Evolutionary conservation across 352 stramenopile species (phyloP), one percentile per base, ranked within the genome.

Genomic region (Globisporangium middletonii): DNA sequence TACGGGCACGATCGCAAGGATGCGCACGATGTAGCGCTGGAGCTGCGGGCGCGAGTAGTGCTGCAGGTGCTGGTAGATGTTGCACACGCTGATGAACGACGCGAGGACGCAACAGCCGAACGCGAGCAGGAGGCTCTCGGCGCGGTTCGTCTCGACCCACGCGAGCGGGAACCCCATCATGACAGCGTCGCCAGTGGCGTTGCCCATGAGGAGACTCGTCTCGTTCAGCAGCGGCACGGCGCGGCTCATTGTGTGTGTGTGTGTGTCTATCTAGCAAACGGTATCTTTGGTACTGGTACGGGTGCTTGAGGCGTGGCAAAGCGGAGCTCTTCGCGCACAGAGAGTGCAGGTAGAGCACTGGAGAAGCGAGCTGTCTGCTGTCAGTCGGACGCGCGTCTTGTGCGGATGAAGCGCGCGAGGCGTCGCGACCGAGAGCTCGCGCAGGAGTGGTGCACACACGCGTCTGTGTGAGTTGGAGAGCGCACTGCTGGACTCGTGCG

Each of bases 1-100:
- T 16, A 96, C 79, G 0, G 88, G 88, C 12, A 95, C 87, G 45
- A 96, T 74, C 48, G 86, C 77, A 15, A 96, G 68, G 55, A 96
- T 96, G 46, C 88, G 80, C 52, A 96, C 75, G 53, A 96, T 94
- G 65, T 95, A 94, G 44, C 84, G 82, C 68, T 96, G 88, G 44
- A 95, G 57, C 33, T 84, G 74, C 49, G 88, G 86, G 15, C 86
- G 71, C 19, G 79, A 83, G 67, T 94, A 96, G 68, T 94, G 75
- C 48, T 80, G 69, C 23, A 96, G 59, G 61, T 96, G 88, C 66
- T 89, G 73, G 41, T 91, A 77, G 57, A 96, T 96, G 68, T 95
- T 94, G 70, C 79, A 88, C 5, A 84, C 67, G 49, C 76, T 89
- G 46, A 96, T 55, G 26, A 78, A 55, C 15, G 82, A 72, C 50